Evolutionary conservation across 1,139 yeast species (phyloP).

Genomic region (Pichia sp.): DNA sequence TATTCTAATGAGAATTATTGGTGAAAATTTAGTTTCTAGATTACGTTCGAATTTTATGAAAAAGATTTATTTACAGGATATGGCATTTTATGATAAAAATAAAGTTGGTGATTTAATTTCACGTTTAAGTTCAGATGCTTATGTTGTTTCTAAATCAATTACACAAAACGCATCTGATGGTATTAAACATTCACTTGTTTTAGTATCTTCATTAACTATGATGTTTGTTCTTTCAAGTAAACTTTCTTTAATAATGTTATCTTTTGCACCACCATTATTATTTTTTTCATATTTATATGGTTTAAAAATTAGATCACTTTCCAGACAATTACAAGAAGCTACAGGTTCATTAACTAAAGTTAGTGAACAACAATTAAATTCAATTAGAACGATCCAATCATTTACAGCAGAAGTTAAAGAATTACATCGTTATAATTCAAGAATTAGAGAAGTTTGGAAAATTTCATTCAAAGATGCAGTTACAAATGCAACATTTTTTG

Average conservation of each 20-base stretch:
- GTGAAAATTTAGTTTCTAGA: slow-evolving; percentile 82
- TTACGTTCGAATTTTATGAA: slow-evolving; percentile 71
- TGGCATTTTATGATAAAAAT: slow-evolving; percentile 87
- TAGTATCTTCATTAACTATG: slow-evolving; percentile 76
- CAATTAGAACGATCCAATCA: slow-evolving; percentile 79
- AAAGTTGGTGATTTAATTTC: slow-evolving; percentile 93
- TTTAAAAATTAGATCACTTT: slow-evolving; percentile 64
- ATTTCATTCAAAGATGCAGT: slow-evolving; percentile 78
- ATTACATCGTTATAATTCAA: slow-evolving; percentile 54
- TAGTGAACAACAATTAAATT: slow-evolving; percentile 85
- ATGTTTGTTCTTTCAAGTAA: slow-evolving; percentile 85
- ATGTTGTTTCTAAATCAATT: slow-evolving; percentile 78
- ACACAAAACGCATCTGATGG: slow-evolving; percentile 93
- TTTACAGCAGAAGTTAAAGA: slow-evolving; percentile 80
- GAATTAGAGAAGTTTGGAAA: slow-evolving; percentile 65
- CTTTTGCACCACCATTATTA: slow-evolving; percentile 77
- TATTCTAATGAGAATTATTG: slow-evolving; percentile 64
- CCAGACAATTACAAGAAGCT: slow-evolving; percentile 76
- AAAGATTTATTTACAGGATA: slow-evolving; percentile 76
- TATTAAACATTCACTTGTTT: slow-evolving; percentile 70
- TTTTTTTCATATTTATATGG: slow-evolving; percentile 76
- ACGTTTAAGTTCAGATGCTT: slow-evolving; percentile 81
- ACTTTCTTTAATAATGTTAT: slow-evolving; percentile 66
- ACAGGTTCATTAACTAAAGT: slow-evolving; percentile 84
- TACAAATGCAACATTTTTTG: slow-evolving; percentile 69